Base-by-base conservation (phyloP, 2,329 filamentous ascomycete species). In the Coleophoma crateriformis region DNA sequence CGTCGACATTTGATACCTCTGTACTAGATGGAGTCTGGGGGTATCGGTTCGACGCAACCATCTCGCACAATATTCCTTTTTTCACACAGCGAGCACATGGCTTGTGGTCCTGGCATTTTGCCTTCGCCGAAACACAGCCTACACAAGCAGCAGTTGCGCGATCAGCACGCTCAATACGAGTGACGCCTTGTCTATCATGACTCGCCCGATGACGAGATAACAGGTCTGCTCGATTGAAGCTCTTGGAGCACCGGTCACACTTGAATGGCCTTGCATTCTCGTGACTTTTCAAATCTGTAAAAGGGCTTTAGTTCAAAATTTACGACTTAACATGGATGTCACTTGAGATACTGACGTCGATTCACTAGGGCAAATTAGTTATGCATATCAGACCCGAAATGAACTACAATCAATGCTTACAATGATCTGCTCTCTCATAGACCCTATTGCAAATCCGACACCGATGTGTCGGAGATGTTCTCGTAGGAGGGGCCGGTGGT, bases 401-500 rank as follows among this genome's bases (percentile, higher is more conserved):
- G 19, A 19, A 19, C 19, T 19, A 19, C 19, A 19, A 19, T 19
- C 15, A 33, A 40, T 15, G 22, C 20, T 47, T 40, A 47, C 19
- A 51, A 39, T 55, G 49, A 20, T 59, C 57, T 40, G 51, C 52
- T 35, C 57, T 33, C n/a, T 57, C 57, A 33, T 58, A 59, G 44
- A 45, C 45, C 15, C 54, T 49, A 19, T 48, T 41, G 19, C 55
- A 59, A 17, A 58, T 47, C n/a, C 45, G 45, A 50, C 54, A 58
- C 22, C 44, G 48, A 40, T 56, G 47, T 14, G 39, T 13, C 15
- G 41, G 20, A 33, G 17, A 22, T 11, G 41, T n/a, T 14, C 6
- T 12, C 4, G 12, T n/a, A n/a, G 19, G 41, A 27, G 27, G 41
- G 27, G 41, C n/a, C 27, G 41, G 41, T n/a, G 27, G 19, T 12